A percentile compares a stretch with the other conserved stretches of the same genome.
Evolutionary conservation across 805 yeast species (phyloP).

Genomic region (Candida peoriensis): DNA sequence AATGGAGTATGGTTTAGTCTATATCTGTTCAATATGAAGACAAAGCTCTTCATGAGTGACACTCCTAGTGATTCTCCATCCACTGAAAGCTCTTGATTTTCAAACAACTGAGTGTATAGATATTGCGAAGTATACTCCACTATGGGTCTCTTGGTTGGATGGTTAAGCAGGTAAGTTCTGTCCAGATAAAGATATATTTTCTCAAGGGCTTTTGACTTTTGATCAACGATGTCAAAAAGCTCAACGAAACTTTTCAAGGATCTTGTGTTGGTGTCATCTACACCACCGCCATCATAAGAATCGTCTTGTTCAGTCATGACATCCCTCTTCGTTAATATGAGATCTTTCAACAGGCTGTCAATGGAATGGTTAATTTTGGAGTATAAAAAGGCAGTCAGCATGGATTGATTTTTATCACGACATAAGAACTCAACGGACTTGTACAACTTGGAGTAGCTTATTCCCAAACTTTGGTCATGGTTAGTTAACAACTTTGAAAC

Average conservation of each 20-base stretch:
- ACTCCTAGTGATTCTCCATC: too few species aligned
- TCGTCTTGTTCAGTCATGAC: conserved; percentile 2
- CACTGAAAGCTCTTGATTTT: background rate
- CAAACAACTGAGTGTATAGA: background rate
- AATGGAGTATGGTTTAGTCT: conserved; percentile 1
- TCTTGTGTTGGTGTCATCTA: background rate
- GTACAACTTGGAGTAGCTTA: conserved; percentile 14
- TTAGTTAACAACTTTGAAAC: background rate
- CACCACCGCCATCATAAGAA: too few species aligned
- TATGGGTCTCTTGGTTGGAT: conserved; percentile 20
- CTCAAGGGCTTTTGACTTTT: conserved; percentile 5
- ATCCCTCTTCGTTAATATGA: background rate
- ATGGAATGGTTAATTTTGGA: conserved; percentile 4
- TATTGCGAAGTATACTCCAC: conserved; percentile 1
- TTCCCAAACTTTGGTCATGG: too few species aligned
- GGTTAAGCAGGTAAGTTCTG: conserved; percentile 21
- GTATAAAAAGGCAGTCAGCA: conserved; percentile 11
- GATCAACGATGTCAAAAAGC: conserved; percentile 2
- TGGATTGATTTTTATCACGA: conserved; percentile 19
- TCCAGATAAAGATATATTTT: conserved; percentile 19
- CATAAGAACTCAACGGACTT: conserved; percentile 22
- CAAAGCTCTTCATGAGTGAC: conserved; percentile 5
- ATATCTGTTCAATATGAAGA: conserved; percentile 2
- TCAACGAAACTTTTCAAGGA: conserved; percentile 5
- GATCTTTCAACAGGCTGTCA: background rate